These are phyloP conservation scores for Ustulina deusta DNA, from an alignment of 2,329 filamentous ascomycete species.

Conservation along the genomic window DNA sequence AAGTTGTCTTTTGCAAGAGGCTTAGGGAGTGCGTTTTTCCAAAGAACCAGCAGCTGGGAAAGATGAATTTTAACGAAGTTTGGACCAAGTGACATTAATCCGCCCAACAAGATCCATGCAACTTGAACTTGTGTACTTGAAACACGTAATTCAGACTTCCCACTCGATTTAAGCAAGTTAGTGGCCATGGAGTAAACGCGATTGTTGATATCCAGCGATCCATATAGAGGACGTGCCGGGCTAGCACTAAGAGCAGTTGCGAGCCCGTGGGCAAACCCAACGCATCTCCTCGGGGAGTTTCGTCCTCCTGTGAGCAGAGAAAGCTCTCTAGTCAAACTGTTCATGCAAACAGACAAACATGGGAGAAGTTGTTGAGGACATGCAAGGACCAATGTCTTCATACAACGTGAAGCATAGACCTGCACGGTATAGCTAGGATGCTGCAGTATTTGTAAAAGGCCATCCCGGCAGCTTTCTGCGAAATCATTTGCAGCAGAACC, in stretches of 20 bases:
- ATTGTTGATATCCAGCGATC: conserved; percentile 95
- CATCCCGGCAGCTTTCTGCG: conserved; percentile 86
- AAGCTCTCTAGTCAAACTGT: conserved; percentile 89
- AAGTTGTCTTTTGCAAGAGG: conserved; percentile 94
- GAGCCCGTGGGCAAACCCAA: conserved; percentile 91
- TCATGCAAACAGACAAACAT: conserved; percentile 95
- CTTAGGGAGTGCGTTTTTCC: conserved; percentile 97
- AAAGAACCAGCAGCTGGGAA: conserved; percentile 89
- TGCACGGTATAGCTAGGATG: conserved; percentile 98
- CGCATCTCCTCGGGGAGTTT: conserved; percentile 83
- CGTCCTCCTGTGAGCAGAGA: conserved; percentile 79
- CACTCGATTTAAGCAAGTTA: conserved; percentile 89
- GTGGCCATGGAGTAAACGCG: conserved; percentile 92
- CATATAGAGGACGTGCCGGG: conserved; percentile 87
- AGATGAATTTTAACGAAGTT: conserved; percentile 99
- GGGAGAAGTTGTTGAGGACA: conserved; percentile 93
- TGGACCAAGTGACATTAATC: conserved; percentile 93
- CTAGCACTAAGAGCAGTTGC: conserved; percentile 92
- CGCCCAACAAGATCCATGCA: conserved; percentile 96
- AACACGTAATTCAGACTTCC: conserved; percentile 88
- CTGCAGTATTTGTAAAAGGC: conserved; percentile 87
- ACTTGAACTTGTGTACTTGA: conserved; percentile 97
- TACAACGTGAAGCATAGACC: conserved; percentile 85
- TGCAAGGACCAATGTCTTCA: conserved; percentile 88
- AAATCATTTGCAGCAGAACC: conserved; percentile 85